phyloP scores from a whole-genome alignment of 2,329 filamentous ascomycete genomes.

The Trichoderma simmonsii region DNA sequence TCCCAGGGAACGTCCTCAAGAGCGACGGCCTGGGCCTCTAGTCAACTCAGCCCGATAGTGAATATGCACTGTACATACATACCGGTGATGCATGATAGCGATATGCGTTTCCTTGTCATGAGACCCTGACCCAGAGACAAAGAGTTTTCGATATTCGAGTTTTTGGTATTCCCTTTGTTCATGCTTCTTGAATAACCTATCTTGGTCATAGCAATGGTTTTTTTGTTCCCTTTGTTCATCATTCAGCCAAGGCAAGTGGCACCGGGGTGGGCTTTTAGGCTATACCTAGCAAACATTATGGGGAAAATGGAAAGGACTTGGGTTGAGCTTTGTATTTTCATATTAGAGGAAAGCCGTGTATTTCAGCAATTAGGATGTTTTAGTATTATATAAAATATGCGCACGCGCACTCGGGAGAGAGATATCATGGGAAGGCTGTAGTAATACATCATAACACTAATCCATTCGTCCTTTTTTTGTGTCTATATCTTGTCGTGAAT shows the following conservation, averaged over 20 bases:
- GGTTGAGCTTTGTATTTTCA: not conserved
- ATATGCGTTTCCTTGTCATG: conserved; percentile 3
- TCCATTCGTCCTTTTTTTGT: not conserved
- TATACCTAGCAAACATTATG: not conserved
- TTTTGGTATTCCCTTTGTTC: not conserved
- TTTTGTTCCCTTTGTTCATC: conserved; percentile 4
- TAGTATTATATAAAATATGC: not conserved
- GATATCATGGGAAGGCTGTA: not conserved
- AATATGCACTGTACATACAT: not conserved
- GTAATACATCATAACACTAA: not conserved
- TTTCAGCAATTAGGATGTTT: not conserved
- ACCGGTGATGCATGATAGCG: not conserved
- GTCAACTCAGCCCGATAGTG: conserved; percentile 30
- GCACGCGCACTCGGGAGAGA: not conserved
- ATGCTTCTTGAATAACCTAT: not conserved
- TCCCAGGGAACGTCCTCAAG: conserved; percentile 15
- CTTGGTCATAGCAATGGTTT: not conserved
- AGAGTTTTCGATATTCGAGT: not conserved
- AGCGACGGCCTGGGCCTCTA: conserved; percentile 28
- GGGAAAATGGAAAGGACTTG: not conserved
- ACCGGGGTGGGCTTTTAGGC: not conserved
- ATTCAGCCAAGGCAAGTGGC: not conserved
- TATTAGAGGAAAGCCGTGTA: not conserved
- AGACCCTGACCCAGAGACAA: conserved; percentile 5
- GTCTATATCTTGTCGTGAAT: not conserved